Evolutionary conservation across 139 green algal genomes (phyloP).

Genomic region (Pedinophyceae sp.): DNA sequence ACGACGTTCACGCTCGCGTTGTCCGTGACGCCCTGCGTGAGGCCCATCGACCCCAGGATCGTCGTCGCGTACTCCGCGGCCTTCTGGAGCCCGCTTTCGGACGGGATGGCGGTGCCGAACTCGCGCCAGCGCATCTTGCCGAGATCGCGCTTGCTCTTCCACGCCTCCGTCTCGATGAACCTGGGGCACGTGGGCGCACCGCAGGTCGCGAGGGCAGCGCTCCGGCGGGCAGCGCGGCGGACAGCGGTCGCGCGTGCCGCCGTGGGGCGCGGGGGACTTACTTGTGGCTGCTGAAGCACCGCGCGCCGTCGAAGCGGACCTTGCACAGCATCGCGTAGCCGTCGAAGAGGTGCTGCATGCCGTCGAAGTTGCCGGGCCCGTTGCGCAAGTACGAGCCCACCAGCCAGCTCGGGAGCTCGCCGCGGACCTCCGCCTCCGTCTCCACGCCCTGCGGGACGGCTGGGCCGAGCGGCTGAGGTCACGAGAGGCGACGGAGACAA

Average conservation of each 20-base stretch:
- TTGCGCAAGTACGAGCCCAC: neutral
- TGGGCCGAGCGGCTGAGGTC: too few species aligned
- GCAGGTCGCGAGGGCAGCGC: too few species aligned
- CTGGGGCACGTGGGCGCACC: too few species aligned
- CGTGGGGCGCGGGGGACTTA: too few species aligned
- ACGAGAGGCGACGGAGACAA: too few species aligned
- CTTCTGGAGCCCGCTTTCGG: neutral
- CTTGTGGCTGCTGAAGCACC: neutral
- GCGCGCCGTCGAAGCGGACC: neutral
- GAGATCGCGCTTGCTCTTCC: neutral
- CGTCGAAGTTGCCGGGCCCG: neutral
- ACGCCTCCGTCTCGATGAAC: neutral
- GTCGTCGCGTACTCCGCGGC: neutral
- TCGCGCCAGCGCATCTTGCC: neutral
- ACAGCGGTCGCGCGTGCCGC: too few species aligned
- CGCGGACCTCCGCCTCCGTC: neutral
- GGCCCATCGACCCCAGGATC: neutral
- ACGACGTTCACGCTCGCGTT: neutral
- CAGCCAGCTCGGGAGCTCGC: neutral
- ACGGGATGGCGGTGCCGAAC: neutral
- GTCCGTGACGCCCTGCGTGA: neutral
- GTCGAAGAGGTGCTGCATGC: neutral
- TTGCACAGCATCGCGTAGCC: neutral
- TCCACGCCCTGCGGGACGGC: too few species aligned
- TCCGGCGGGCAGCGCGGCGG: too few species aligned